Base-by-base conservation (phyloP, 306 rosid species). In the Potentilla sterilis region DNA sequence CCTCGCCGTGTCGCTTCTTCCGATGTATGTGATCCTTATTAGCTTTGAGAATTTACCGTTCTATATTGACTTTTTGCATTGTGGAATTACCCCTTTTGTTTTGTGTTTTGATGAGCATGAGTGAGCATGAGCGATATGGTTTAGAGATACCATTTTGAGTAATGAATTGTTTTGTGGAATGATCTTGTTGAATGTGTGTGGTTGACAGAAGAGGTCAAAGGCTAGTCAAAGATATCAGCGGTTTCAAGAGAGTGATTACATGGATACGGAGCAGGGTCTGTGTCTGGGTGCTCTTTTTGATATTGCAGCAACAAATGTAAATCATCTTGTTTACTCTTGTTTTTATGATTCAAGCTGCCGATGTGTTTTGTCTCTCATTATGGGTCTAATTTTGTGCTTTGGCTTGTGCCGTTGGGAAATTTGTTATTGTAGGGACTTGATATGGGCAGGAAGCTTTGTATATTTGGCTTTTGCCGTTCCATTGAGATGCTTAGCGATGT, bases 401-500 rank as follows among this genome's bases (percentile, higher is more conserved):
- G 21, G 79, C 62, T 63, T 73, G 78, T 78, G 69, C 61, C 14
- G 19, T 79, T 57, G 65, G 40, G 72, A 44, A 51, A 67, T 32
- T 41, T 78, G 59, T 83, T 57, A 58, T 74, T 80, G 42, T 71
- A 95, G 98, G 98, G 98, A 75, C 98, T 92, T 77, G 96, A 94
- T 83, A 86, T 71, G 93, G 93, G 97, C 19, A 85, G 98, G 86
- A 87, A 90, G 80, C 91, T 94, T 22, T 94, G 98, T 70, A 92
- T 94, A 68, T 90, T 88, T 76, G 97, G 98, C 18, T 94, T 92
- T 80, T 94, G 98, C 86, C 97, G 95, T 66, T 94, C 98, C 74
- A 82, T 94, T 69, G 98, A 94, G 87, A 94, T 94, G 98, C 92
- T 94, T 47, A 92, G 95, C 78, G 97, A 94, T 81, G 98, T 94